Percentiles rank a stretch among this genome's conserved stretches.
These are phyloP conservation scores for Striga hermonthica DNA, from an alignment of 305 asterid genomes.

Conservation along the genomic window DNA sequence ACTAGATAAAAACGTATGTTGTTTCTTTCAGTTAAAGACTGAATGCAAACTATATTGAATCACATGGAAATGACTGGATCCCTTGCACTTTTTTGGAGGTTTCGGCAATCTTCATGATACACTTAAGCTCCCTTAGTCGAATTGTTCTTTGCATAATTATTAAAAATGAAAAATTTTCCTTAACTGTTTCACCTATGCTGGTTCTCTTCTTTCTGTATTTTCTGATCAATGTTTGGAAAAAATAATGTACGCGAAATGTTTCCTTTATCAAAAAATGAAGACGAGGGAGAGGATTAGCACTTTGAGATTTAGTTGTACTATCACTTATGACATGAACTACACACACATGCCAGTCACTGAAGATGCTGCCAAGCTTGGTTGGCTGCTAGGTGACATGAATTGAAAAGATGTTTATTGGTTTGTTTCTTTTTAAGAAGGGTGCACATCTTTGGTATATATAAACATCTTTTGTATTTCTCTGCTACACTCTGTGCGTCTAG, in stretches of 20 bases:
- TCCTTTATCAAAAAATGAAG: background rate
- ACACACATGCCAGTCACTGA: constrained; percentile 10
- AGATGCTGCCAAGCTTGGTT: constrained; percentile 20
- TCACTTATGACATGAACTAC: constrained; percentile 2
- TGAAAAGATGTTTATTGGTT: background rate
- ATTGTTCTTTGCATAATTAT: too few species aligned
- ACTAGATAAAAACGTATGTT: too few species aligned
- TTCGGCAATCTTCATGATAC: too few species aligned
- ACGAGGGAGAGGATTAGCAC: background rate
- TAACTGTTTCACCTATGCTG: too few species aligned
- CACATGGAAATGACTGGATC: too few species aligned
- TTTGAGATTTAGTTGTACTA: background rate
- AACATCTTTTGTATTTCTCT: background rate
- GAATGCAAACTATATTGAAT: too few species aligned
- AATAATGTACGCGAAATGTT: background rate
- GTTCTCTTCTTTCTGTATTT: too few species aligned
- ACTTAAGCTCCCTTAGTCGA: too few species aligned
- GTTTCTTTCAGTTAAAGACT: too few species aligned
- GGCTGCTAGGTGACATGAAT: constrained; percentile 4
- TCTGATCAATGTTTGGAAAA: background rate
- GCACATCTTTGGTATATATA: background rate
- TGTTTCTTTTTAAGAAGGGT: too few species aligned
- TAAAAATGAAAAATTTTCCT: too few species aligned
- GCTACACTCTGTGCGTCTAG: constrained; percentile 17
- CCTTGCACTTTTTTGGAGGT: too few species aligned